phyloP scores from a whole-genome alignment of 495 filamentous ascomycete species.

The Staphylotrichum longicolle region DNA sequence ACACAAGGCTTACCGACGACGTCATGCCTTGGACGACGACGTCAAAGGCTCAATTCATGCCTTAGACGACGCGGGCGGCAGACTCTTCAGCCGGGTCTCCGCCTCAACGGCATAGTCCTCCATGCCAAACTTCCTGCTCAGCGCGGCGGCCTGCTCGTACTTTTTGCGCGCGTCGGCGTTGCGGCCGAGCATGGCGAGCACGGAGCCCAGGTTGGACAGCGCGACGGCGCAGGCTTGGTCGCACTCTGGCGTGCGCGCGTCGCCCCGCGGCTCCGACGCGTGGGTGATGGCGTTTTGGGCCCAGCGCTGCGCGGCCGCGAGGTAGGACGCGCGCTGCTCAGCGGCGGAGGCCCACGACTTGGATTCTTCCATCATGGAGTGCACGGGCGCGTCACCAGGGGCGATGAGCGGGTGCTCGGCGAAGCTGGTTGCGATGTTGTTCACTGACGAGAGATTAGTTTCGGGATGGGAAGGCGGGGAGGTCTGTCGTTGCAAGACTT shows the following conservation, averaged over 20 bases:
- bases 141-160: slow-evolving; percentile 61
- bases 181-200: slow-evolving; percentile 69
- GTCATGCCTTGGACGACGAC: slow-evolving; percentile 38
- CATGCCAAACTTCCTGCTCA: slow-evolving; percentile 63
- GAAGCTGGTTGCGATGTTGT: slow-evolving; percentile 65
- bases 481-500: slow-evolving; percentile 27
- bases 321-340: slow-evolving; percentile 50
- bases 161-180: slow-evolving; percentile 58
- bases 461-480: too few species aligned
- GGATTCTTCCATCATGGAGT: slow-evolving; percentile 30
- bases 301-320: slow-evolving; percentile 67
- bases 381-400: slow-evolving; percentile 37
- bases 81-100: slow-evolving; percentile 49
- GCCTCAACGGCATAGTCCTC: slow-evolving; percentile 61
- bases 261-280: slow-evolving; percentile 44
- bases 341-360: slow-evolving; percentile 31
- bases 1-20: slow-evolving; percentile 3
- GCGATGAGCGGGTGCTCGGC: slow-evolving; percentile 57
- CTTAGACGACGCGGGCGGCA: neutral
- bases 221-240: slow-evolving; percentile 81
- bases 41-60: too few species aligned
- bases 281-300: slow-evolving; percentile 68
- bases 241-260: slow-evolving; percentile 72
- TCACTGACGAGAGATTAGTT: slow-evolving; percentile 49
- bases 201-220: slow-evolving; percentile 80